Base-by-base conservation (phyloP, 164 flowering plant species). In the Vitis cinerea region DNA sequence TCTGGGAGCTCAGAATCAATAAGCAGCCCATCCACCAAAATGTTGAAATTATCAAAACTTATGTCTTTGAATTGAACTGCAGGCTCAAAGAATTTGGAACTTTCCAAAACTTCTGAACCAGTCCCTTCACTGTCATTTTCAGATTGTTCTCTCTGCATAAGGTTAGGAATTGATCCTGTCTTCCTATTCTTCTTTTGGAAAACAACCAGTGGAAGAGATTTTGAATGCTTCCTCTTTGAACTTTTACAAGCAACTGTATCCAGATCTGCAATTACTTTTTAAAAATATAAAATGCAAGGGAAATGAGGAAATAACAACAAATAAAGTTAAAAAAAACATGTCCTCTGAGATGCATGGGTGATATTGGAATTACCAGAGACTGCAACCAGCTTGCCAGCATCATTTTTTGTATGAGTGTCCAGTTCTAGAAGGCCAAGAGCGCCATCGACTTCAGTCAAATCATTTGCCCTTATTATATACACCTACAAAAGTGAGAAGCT, bases 381-480 rank as follows among this genome's bases (percentile, higher is more conserved):
- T 59, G 52, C 4, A 17, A 50, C 8, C 10, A 51, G 70, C 72
- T 73, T 77, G 77, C 91, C 85, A 72, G 74, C 67, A 14, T 55
- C 70, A 59, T 11, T 68, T 61, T 72, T 77, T 14, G 66, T 62
- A 49, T 15, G 62, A 64, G 73, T 9, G 53, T 77, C 85, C 69
- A 83, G 69, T 70, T 79, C 77, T 55, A 77, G 77, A 52, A 83
- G 81, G 58, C 77, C 80, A 65, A 81, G 71, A 49, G 87, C 88
- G 19, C 86, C 86, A 71, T 83, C 86, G 48, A 83, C 74, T 75
- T 80, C 86, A 10, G 74, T 73, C 31, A 71, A 61, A 61, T 65
- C 75, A 57, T 71, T 66, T 65, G 74, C 74, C 75, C 85, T 84
- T 67, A 83, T 75, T 50, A 84, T 81, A 74, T 84, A 79, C 11